Percentiles rank a stretch among this genome's conserved stretches.
Conservation (phyloP, 495 filamentous ascomycete species). For the Talaromyces nanjingensis region DNA sequence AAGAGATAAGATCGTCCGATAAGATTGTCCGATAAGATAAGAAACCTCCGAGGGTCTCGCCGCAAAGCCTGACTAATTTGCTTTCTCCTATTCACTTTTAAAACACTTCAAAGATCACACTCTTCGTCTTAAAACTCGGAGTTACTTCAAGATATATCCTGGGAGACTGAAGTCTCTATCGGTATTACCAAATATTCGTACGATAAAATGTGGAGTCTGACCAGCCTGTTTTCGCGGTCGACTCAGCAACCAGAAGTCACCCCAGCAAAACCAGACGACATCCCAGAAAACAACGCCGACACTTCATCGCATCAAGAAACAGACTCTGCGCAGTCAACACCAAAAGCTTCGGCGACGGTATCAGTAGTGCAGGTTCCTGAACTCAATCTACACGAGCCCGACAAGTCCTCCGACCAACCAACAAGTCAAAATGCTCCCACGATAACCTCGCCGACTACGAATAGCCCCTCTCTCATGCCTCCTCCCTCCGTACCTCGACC, state of each 20-base stretch:
- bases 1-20: background rate
- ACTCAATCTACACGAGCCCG: slow-evolving; percentile 20
- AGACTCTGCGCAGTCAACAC: slow-evolving; percentile 39
- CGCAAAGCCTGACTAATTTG: background rate
- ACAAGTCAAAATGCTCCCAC: background rate
- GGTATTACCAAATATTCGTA: background rate
- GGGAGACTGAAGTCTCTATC: background rate
- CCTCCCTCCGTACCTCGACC: slow-evolving; percentile 16
- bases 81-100: background rate
- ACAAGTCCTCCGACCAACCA: background rate
- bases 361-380: slow-evolving; percentile 27
- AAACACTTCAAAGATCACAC: background rate
- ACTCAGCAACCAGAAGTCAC: background rate
- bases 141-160: background rate
- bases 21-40: background rate
- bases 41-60: background rate
- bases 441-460: background rate
- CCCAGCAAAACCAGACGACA: background rate
- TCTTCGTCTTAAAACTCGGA: background rate
- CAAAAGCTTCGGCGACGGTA: slow-evolving; percentile 34
- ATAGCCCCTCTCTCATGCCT: slow-evolving; percentile 2
- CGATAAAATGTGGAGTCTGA: background rate
- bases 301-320: background rate
- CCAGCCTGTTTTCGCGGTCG: slow-evolving; percentile 1
- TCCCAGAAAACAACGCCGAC: background rate